Percentiles rank a stretch among this genome's conserved stretches.
These are phyloP conservation scores for Crucibulum laeve DNA, from an alignment of 768 basidiomycete species.

Conservation along the genomic window DNA sequence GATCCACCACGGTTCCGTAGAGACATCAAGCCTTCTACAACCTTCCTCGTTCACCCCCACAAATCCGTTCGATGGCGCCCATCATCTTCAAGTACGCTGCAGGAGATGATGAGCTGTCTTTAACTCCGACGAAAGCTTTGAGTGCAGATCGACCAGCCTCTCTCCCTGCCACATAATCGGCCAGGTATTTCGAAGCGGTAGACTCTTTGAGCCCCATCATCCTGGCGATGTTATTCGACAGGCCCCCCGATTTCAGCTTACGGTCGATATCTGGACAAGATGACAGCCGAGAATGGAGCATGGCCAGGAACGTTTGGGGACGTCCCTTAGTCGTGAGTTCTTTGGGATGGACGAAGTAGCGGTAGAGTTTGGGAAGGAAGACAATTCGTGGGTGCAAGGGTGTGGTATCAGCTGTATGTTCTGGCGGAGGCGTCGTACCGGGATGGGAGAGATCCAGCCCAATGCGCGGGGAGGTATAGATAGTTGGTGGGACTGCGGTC, in stretches of 20 bases:
- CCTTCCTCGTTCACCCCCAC: too few relatives aligned
- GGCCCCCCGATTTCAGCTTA: neutral
- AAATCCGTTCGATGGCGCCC: slow-evolving; percentile 38
- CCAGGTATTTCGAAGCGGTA: slow-evolving; percentile 41
- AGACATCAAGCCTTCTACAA: too few relatives aligned
- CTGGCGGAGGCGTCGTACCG: slow-evolving; percentile 30
- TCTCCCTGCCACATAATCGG: slow-evolving; percentile 34
- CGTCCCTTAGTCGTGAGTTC: slow-evolving; percentile 64
- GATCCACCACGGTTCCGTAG: too few relatives aligned
- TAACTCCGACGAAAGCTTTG: slow-evolving; percentile 46
- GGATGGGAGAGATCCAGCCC: slow-evolving; percentile 74
- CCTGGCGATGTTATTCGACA: slow-evolving; percentile 19
- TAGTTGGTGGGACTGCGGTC: slow-evolving; percentile 8
- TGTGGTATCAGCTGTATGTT: slow-evolving; percentile 11
- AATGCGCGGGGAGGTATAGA: slow-evolving; percentile 69
- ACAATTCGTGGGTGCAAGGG: slow-evolving; percentile 47
- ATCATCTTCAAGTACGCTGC: slow-evolving; percentile 38
- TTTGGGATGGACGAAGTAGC: slow-evolving; percentile 59
- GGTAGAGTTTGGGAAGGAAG: slow-evolving; percentile 60
- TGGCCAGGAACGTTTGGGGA: slow-evolving; percentile 64
- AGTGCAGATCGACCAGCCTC: slow-evolving; percentile 21
- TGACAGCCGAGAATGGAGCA: slow-evolving; percentile 25
- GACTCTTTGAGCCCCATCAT: slow-evolving; percentile 37
- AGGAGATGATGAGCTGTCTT: slow-evolving; percentile 43
- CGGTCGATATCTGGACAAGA: slow-evolving; percentile 4